Percentiles rank a stretch among this genome's conserved stretches.
phyloP scores from a whole-genome alignment of 1,139 yeast genomes.

The Suhomyces guaymorum region DNA sequence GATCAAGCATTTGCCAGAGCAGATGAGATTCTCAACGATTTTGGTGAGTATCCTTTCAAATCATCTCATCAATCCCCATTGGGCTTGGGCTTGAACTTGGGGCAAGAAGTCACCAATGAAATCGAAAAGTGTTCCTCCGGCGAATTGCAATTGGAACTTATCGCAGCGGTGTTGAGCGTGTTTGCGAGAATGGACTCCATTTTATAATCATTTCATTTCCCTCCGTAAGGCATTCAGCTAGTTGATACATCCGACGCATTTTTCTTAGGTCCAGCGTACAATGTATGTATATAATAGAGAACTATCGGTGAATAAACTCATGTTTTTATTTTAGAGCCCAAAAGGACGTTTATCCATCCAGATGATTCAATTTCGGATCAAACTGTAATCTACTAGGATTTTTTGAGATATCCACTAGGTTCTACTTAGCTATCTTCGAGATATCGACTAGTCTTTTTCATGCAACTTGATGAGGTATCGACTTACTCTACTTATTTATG shows the following conservation, averaged over 20 bases:
- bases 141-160: conserved; percentile 79
- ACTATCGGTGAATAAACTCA: conserved; percentile 5
- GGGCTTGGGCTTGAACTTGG: conserved; percentile 78
- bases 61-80: conserved; percentile 54
- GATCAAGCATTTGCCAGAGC: conserved; percentile 93
- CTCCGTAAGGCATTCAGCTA: neutral
- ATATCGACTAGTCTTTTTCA: too few relatives aligned
- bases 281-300: conserved; percentile 8
- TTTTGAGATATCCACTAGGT: too few relatives aligned
- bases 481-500: neutral
- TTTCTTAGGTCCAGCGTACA: neutral
- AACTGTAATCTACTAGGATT: too few relatives aligned
- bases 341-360: neutral
- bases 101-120: conserved; percentile 67
- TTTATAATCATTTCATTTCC: conserved; percentile 24
- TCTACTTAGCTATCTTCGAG: too few relatives aligned
- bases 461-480: neutral
- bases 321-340: too few relatives aligned
- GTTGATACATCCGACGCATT: too few relatives aligned
- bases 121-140: conserved; percentile 53
- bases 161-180: conserved; percentile 80
- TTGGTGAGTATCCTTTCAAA: conserved; percentile 83
- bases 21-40: conserved; percentile 82
- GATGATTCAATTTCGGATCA: neutral
- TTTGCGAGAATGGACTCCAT: conserved; percentile 62